Evolutionary conservation across 2,329 filamentous ascomycete genomes (phyloP), one percentile per base, ranked within the genome.

Genomic region (Ophiostoma australiae): DNA sequence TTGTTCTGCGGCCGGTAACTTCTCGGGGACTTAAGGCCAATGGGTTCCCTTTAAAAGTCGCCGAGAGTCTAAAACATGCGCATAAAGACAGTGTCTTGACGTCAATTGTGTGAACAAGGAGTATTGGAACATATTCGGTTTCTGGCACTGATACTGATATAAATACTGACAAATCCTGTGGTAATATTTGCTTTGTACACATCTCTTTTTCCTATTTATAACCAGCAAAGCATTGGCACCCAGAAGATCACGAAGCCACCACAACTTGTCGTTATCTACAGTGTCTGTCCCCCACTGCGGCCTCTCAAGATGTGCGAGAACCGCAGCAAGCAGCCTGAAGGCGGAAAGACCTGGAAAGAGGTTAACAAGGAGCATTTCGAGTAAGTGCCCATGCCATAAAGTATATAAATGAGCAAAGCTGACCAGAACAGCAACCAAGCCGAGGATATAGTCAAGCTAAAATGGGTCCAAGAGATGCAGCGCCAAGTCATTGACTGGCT

Each of bases 341-440:
- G 68, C 41, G 71, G 72, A 68, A 65, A 65, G 33, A 69, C 72
- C 20, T 70, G 71, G 72, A 73, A 71, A 33, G 37, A 74, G 55
- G 27, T 67, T 31, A 74, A 74, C 70, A 72, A 72, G 37, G 73
- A 73, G 35, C 72, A 74, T 6, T 74, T 33, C 31, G 72, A 74
- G 73, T 73, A 37, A 23, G 72, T 65, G 1, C 20, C 8, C 0
- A 23, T 2, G 6, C 8, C 11, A 4, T 13, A 7, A 20, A 20
- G 1, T 3, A 7, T 6, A 52, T 33, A 17, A 7, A 10, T 15
- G 23, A 23, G 58, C 58, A 10, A 3, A 8, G 0, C 65, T 67
- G 15, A 67, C 65, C 3, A n/a, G 3, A 1, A 23, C 13, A 74
- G 72, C 48, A 61, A 55, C 33, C 20, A 71, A 27, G 31, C 73